These are phyloP conservation scores for Gnetum montanum DNA, from an alignment of 75 land plant genomes.

Conservation along the genomic window DNA sequence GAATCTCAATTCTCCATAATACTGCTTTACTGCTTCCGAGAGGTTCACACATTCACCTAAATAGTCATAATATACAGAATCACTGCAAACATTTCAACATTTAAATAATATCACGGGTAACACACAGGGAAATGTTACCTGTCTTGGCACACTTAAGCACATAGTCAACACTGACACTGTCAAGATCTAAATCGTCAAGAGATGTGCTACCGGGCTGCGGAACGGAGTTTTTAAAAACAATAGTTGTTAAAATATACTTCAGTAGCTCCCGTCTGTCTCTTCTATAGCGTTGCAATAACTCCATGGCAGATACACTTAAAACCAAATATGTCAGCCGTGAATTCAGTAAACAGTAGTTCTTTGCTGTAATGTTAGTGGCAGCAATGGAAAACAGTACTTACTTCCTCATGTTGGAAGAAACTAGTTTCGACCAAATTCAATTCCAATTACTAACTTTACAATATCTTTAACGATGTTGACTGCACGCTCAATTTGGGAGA, in stretches of 20 bases:
- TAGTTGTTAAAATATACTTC: constrained; percentile 45
- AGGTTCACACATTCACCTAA: constrained; percentile 51
- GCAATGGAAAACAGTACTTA: not conserved
- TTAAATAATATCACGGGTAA: not conserved
- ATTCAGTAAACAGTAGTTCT: not conserved
- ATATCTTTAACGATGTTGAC: no score
- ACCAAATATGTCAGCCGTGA: not conserved
- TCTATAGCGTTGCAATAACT: constrained; percentile 48
- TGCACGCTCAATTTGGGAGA: no score
- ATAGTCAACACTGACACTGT: constrained; percentile 55
- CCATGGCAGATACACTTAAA: constrained; percentile 6
- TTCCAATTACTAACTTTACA: no score
- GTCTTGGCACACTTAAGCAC: constrained; percentile 51
- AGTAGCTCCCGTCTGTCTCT: constrained; percentile 68
- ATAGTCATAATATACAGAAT: not conserved
- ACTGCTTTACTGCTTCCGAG: constrained; percentile 46
- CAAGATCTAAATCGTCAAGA: constrained; percentile 37
- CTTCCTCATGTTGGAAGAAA: constrained; percentile 8
- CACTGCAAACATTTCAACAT: no score
- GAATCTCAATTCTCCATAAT: constrained; percentile 25
- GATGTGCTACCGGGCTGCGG: constrained; percentile 34
- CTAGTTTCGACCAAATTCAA: no score
- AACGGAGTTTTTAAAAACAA: constrained; percentile 25
- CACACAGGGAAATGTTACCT: constrained; percentile 26
- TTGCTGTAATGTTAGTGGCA: not conserved